Conservation (phyloP, 257 asterid genomes). For the Prunella vulgaris region DNA sequence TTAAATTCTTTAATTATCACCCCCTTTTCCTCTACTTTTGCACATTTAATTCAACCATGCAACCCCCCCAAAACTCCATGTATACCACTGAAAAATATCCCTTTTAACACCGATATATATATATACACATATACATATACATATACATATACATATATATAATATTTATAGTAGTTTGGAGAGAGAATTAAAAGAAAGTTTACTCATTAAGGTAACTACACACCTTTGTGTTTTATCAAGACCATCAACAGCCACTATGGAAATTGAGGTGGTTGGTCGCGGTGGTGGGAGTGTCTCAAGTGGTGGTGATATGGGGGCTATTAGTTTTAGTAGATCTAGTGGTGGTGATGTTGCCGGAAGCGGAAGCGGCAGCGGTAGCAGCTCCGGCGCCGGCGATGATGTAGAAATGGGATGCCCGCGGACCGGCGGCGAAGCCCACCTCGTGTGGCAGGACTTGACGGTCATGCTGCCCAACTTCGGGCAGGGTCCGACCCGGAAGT, state of each 20-base stretch:
- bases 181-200: background rate
- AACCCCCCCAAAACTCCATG: background rate
- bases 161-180: background rate
- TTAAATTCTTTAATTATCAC: conserved; percentile 17
- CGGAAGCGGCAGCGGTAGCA: background rate
- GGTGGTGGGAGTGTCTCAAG: background rate
- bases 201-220: background rate
- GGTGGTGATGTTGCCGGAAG: background rate
- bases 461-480: conserved; percentile 82
- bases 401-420: conserved; percentile 33
- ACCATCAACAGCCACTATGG: conserved; percentile 17
- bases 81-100: background rate
- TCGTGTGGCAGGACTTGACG: conserved; percentile 80
- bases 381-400: conserved; percentile 23
- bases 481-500: conserved; percentile 59
- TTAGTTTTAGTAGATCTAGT: background rate
- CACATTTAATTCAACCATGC: conserved; percentile 23
- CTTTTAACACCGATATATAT: background rate
- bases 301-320: background rate
- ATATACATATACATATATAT: background rate
- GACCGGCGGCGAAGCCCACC: conserved; percentile 50
- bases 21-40: background rate
- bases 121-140: background rate
- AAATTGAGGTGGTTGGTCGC: conserved; percentile 41
- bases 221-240: too few species aligned